Conservation (phyloP, 257 asterid species). For the Petunia axillaris region DNA sequence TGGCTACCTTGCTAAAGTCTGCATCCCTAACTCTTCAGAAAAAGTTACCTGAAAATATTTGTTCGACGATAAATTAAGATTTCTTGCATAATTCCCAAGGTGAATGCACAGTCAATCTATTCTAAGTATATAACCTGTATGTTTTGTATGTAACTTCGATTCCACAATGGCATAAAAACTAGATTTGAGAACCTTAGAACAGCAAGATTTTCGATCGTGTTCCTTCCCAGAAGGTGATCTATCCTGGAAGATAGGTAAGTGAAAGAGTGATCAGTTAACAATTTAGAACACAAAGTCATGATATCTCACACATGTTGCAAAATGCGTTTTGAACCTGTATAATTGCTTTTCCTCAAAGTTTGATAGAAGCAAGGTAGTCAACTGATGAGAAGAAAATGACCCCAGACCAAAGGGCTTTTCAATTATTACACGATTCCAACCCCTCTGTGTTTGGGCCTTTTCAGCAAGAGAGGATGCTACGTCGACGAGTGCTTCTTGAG, state of each 20-base stretch:
- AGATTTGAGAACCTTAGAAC: constrained; percentile 61
- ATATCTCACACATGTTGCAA: background rate
- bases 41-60: constrained; percentile 42
- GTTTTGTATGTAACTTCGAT: constrained; percentile 51
- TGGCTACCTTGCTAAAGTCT: constrained; percentile 41
- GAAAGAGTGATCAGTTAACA: background rate
- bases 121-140: constrained; percentile 42
- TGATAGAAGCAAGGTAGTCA: constrained; percentile 43
- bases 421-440: constrained; percentile 57
- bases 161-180: constrained; percentile 60
- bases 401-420: constrained; percentile 59
- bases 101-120: background rate
- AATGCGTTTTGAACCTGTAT: constrained; percentile 43
- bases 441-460: constrained; percentile 48
- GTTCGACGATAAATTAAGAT: background rate
- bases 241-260: constrained; percentile 42
- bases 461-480: constrained; percentile 51
- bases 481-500: constrained; percentile 51
- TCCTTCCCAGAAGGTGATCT: constrained; percentile 64
- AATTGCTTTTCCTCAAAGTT: constrained; percentile 50
- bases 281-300: constrained; percentile 4
- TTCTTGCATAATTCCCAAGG: background rate
- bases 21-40: constrained; percentile 43
- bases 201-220: constrained; percentile 56
- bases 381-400: constrained; percentile 45